Evolutionary conservation across 192 early-diverging fungal genomes (phyloP).

Genomic region (Pilobolus umbonatus): DNA sequence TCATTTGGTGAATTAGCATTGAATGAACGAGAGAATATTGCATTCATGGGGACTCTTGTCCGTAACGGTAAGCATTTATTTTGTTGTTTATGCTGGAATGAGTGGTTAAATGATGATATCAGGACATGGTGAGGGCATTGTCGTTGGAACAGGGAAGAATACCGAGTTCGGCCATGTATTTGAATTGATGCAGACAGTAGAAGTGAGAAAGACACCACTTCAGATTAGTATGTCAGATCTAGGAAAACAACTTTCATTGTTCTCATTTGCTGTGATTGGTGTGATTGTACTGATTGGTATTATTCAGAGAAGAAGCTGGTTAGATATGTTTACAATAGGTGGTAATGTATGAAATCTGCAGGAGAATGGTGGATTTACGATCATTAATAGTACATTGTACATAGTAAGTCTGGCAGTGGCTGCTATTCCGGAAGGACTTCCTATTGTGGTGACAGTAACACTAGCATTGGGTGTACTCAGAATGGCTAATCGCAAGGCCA

Average conservation of each 20-base stretch:
- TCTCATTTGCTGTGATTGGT: conserved; percentile 84
- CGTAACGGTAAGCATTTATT: conserved; percentile 55
- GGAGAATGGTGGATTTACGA: no score
- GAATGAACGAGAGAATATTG: conserved; percentile 81
- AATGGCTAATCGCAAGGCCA: conserved; percentile 89
- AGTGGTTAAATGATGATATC: background rate
- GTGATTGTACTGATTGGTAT: conserved; percentile 83
- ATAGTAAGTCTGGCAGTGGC: conserved; percentile 89
- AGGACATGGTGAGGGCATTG: conserved; percentile 83
- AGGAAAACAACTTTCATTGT: conserved; percentile 76
- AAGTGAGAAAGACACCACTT: conserved; percentile 86
- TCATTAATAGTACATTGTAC: background rate
- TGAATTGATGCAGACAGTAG: conserved; percentile 89
- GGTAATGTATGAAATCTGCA: conserved; percentile 30
- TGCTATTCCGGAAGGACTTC: conserved; percentile 97
- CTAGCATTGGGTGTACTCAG: conserved; percentile 88
- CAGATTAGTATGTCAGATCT: conserved; percentile 95
- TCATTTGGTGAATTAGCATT: conserved; percentile 51
- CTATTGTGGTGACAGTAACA: conserved; percentile 96
- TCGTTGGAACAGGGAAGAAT: conserved; percentile 80
- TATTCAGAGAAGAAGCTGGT: conserved; percentile 79
- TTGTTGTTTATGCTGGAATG: background rate
- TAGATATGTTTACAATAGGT: conserved; percentile 97
- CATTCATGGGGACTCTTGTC: conserved; percentile 92
- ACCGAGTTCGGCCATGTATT: conserved; percentile 97